Evolutionary conservation across 148 eudicot genomes (phyloP).

Genomic region (Pouteria glomerata): DNA sequence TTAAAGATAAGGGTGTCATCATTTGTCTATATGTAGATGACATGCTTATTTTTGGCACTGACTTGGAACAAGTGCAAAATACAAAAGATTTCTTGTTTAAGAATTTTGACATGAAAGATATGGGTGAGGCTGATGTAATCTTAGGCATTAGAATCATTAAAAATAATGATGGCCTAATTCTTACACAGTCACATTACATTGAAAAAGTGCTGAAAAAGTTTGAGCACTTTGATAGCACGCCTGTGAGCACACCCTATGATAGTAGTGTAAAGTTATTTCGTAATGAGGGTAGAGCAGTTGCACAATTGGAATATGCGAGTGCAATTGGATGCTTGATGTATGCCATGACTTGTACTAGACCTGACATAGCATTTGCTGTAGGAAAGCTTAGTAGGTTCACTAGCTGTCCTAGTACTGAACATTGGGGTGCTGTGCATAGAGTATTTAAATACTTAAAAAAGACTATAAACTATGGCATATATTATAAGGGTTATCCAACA

Average conservation of each 20-base stretch:
- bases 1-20: neutral
- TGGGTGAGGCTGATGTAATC: neutral
- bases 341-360: neutral
- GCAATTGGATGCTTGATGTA: neutral
- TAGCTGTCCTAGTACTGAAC: neutral
- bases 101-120: neutral
- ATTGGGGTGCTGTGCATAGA: neutral
- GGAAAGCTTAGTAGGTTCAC: neutral
- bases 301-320: neutral
- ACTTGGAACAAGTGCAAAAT: neutral
- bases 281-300: neutral
- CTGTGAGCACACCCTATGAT: neutral
- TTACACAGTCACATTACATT: neutral
- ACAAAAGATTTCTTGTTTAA: neutral
- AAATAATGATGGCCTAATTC: neutral
- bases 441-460: neutral
- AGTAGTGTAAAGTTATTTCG: neutral
- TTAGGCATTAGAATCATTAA: neutral
- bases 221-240: neutral
- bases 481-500: neutral
- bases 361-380: neutral
- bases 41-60: neutral
- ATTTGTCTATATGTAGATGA: neutral
- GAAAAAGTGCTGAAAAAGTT: neutral
- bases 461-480: neutral